These are phyloP conservation scores for Pyricularia pennisetigena DNA, from an alignment of 2,329 filamentous ascomycete genomes.

Conservation along the genomic window DNA sequence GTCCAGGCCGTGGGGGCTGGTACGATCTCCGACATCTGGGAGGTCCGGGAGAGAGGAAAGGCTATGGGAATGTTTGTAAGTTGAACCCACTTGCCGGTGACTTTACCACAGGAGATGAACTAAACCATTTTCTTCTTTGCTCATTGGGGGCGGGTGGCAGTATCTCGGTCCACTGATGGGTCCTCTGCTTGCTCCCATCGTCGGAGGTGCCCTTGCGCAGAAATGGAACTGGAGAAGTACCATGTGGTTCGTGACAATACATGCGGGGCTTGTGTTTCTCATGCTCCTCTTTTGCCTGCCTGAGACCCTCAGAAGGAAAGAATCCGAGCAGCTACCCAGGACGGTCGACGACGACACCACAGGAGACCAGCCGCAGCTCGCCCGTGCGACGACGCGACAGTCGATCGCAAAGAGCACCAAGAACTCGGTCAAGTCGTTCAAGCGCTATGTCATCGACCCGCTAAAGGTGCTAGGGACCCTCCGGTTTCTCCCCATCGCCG, in stretches of 20 bases:
- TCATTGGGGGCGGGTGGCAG: no score
- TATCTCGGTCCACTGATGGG: constrained; percentile 71
- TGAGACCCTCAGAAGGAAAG: constrained; percentile 45
- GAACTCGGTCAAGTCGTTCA: constrained; percentile 40
- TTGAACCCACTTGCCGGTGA: neutral
- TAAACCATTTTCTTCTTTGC: neutral
- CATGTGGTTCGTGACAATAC: constrained; percentile 68
- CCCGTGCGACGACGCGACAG: constrained; percentile 45
- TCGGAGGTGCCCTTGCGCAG: constrained; percentile 64
- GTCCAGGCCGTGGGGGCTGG: constrained; percentile 78
- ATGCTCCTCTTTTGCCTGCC: constrained; percentile 52
- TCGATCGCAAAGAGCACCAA: constrained; percentile 49
- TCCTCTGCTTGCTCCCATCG: constrained; percentile 64
- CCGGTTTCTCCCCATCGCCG: constrained; percentile 61
- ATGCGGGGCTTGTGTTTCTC: constrained; percentile 48
- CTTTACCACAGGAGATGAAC: neutral
- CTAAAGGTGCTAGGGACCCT: constrained; percentile 61
- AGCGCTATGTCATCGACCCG: constrained; percentile 61
- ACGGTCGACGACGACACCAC: neutral
- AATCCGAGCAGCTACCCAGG: constrained; percentile 2
- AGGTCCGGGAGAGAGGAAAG: constrained; percentile 57
- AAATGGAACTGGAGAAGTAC: constrained; percentile 65
- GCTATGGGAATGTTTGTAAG: constrained; percentile 66
- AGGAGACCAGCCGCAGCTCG: constrained; percentile 14
- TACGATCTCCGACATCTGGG: constrained; percentile 76